Evolutionary conservation across 2,329 filamentous ascomycete genomes (phyloP).

Genomic region (Escovopsis sp.): DNA sequence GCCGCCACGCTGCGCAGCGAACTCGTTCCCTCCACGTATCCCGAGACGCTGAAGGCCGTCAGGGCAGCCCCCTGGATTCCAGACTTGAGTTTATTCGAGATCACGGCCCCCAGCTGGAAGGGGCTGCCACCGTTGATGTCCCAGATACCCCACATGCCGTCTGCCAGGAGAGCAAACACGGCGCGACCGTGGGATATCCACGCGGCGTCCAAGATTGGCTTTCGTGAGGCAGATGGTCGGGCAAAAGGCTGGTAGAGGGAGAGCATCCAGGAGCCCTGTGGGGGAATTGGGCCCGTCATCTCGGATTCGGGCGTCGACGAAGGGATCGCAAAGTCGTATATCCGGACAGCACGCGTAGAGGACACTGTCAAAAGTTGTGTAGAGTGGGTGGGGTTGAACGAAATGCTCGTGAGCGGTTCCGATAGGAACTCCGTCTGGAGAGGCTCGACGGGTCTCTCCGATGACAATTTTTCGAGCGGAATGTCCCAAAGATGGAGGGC

Average conservation of each 20-base stretch:
- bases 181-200: constrained; percentile 48
- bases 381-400: constrained; percentile 44
- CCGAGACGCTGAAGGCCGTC: constrained; percentile 41
- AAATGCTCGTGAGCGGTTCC: constrained; percentile 36
- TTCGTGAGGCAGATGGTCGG: constrained; percentile 33
- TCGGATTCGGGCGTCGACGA: constrained; percentile 36
- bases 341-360: constrained; percentile 38
- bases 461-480: constrained; percentile 26
- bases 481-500: constrained; percentile 44
- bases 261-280: constrained; percentile 48
- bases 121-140: constrained; percentile 45
- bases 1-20: constrained; percentile 29
- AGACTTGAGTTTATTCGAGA: constrained; percentile 34
- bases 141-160: constrained; percentile 55
- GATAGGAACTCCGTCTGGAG: constrained; percentile 47
- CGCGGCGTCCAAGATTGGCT: constrained; percentile 44
- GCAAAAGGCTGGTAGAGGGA: constrained; percentile 44
- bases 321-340: constrained; percentile 44
- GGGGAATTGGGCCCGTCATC: constrained; percentile 33
- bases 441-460: constrained; percentile 22
- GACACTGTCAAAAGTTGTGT: constrained; percentile 44
- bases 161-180: constrained; percentile 40
- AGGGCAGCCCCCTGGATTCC: constrained; percentile 42
- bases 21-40: constrained; percentile 44
- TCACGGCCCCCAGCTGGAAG: constrained; percentile 21